phyloP scores from a whole-genome alignment of 108 stramenopile species.

The Conticribra weissflogii region DNA sequence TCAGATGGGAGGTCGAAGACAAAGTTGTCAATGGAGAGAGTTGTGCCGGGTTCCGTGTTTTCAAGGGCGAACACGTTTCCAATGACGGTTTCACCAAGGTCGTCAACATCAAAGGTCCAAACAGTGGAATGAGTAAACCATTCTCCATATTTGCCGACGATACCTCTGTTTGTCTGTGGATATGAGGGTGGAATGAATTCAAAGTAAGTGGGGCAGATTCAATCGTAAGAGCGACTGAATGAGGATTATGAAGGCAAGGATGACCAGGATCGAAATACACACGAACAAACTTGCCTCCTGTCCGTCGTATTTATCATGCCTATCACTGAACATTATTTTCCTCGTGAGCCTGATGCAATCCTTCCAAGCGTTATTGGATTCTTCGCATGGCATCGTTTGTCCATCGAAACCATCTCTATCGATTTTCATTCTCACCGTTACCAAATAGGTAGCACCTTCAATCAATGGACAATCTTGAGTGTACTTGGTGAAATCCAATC shows the following conservation, averaged over 20 bases:
- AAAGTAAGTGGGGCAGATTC: slow-evolving; percentile 20
- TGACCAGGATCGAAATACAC: neutral
- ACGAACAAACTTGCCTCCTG: slow-evolving; percentile 4
- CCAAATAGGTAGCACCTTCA: slow-evolving; percentile 36
- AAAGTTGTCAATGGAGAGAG: slow-evolving; percentile 51
- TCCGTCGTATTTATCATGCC: neutral
- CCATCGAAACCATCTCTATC: slow-evolving; percentile 29
- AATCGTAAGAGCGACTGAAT: neutral
- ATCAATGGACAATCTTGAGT: slow-evolving; percentile 32
- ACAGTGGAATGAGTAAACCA: slow-evolving; percentile 47
- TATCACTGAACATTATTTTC: slow-evolving; percentile 18
- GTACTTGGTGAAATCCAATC: slow-evolving; percentile 30
- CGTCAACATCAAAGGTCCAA: slow-evolving; percentile 32
- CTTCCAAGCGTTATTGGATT: slow-evolving; percentile 6
- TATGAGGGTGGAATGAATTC: slow-evolving; percentile 9
- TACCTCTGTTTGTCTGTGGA: slow-evolving; percentile 14
- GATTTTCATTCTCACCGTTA: slow-evolving; percentile 54
- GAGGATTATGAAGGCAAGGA: neutral
- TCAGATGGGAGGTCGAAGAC: slow-evolving; percentile 51
- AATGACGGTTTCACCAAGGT: slow-evolving; percentile 29
- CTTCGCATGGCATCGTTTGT: too few relatives aligned
- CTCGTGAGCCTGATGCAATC: slow-evolving; percentile 29
- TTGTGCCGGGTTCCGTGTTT: slow-evolving; percentile 41
- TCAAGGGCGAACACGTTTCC: slow-evolving; percentile 48
- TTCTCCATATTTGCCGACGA: slow-evolving; percentile 46